Conservation (phyloP, 2,329 filamentous ascomycete species). For the Sordariomycetes sp. region DNA sequence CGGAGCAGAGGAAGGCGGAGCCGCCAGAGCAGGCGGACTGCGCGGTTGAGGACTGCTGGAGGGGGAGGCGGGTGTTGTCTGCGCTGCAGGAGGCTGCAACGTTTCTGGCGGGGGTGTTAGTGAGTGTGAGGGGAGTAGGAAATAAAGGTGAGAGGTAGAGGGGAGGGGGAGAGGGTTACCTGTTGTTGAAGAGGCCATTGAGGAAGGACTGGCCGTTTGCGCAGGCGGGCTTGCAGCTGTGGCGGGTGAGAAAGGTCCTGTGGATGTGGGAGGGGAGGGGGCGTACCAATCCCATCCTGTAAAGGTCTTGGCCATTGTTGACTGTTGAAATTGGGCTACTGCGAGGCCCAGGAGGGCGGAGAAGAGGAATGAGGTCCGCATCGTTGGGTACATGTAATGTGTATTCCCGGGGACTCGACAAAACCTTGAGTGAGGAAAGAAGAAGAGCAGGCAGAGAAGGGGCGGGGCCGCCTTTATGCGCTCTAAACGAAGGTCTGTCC, state of each 20-base stretch:
- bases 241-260: neutral
- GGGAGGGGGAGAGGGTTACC: no score
- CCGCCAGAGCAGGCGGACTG: neutral
- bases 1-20: conserved; percentile 8
- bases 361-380: neutral
- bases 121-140: neutral
- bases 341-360: neutral
- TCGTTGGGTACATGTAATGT: neutral
- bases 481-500: no score
- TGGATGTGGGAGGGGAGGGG: neutral
- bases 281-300: neutral
- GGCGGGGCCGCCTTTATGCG: no score
- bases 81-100: neutral
- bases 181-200: neutral
- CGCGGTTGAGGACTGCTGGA: neutral
- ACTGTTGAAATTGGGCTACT: neutral
- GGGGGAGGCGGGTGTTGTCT: neutral
- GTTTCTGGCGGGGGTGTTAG: neutral
- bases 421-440: no score
- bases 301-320: neutral
- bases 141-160: neutral
- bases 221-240: neutral
- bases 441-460: no score
- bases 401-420: no score
- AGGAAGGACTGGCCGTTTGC: neutral